These are phyloP conservation scores for Lolium perenne DNA, from an alignment of 176 grass and related monocot genomes.

Conservation along the genomic window DNA sequence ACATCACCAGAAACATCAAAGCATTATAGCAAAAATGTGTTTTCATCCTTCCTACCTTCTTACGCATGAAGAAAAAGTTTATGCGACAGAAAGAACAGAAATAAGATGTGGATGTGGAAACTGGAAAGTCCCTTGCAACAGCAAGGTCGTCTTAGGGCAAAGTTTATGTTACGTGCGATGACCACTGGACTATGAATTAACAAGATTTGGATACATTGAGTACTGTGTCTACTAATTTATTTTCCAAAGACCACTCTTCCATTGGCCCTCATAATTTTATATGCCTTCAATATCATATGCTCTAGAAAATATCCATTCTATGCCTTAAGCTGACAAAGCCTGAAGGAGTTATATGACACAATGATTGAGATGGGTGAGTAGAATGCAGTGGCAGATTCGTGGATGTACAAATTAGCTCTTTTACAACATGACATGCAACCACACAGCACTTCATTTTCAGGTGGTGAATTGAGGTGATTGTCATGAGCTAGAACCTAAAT, in stretches of 20 bases:
- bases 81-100: not conserved
- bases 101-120: not conserved
- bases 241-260: not conserved
- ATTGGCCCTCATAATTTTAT: not conserved
- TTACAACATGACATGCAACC: conserved; percentile 2
- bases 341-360: not conserved
- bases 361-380: not conserved
- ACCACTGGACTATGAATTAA: not conserved
- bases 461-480: not conserved
- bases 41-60: not conserved
- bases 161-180: not conserved
- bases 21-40: not conserved
- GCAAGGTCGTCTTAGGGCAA: not conserved
- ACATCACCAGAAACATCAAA: not conserved
- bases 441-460: conserved; percentile 14
- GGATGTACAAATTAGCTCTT: not conserved
- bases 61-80: not conserved
- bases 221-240: not conserved
- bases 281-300: not conserved
- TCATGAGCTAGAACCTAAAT: not conserved
- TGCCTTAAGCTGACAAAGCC: not conserved
- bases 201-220: not conserved
- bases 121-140: not conserved
- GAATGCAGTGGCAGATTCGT: conserved; percentile 5
- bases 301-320: not conserved